Base-by-base conservation (phyloP, 2,329 filamentous ascomycete species). In the Fusarium ramigenum region DNA sequence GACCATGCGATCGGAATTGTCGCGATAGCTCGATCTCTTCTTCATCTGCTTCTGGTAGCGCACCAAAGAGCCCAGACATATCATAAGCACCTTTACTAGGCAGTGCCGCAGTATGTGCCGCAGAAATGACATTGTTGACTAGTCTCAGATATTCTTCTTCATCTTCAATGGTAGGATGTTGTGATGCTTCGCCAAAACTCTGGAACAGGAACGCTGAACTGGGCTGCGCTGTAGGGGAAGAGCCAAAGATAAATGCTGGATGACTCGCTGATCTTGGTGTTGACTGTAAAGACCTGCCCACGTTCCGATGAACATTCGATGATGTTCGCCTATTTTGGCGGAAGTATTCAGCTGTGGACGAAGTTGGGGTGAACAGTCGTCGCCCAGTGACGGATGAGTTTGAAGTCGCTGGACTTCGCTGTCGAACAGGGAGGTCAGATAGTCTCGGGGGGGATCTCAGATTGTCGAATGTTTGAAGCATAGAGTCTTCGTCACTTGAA, bases 241-340 rank as follows among this genome's bases (percentile, higher is more conserved):
- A 66, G 7, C 71, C 74, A n/a, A 76, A 76, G 19, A 76, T 23
- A 50, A 76, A 76, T 2, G 69, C 50, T 1, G 74, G 73, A 0
- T 62, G 64, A 11, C 30, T 64, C 1, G 46, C 30, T 36, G 60
- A 25, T 15, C n/a, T 46, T 7, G 43, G 15, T 0, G 49, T 30
- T 5, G 61, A 28, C 5, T 39, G 50, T 10, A n/a, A 11, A 4
- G 49, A 25, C 4, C 37, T 57, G 5, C 37, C 46, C 1, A 36
- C 8, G 4, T 60, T 49, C 2, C 19, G 19, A 12, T 37, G 34
- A n/a, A 18, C 15, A 14, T 9, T 28, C 4, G 37, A 39, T 1
- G 43, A 44, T 23, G 28, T 46, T 34, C 37, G 54, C 4, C 18
- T 49, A 5, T 43, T 63, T 16, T 56, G 63, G 5, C 42, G 42